Percentiles rank a stretch among this genome's conserved stretches.
Conservation (phyloP, 306 rosid genomes). For the Medicago arabica region DNA sequence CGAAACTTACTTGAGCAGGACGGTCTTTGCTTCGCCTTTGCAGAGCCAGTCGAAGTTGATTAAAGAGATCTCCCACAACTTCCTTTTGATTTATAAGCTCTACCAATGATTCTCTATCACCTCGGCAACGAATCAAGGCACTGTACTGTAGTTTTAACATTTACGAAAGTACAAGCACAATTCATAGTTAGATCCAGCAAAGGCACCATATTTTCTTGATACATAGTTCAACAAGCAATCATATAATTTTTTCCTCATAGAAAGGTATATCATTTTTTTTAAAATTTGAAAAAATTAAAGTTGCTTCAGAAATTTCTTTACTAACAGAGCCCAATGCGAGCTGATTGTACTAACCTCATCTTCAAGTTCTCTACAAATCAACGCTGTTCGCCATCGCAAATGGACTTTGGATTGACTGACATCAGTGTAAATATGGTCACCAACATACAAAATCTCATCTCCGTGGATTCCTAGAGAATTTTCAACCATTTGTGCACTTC, state of each 20-base stretch:
- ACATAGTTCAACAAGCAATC: slow-evolving; percentile 13
- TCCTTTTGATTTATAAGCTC: slow-evolving; percentile 97
- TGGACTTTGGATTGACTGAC: slow-evolving; percentile 97
- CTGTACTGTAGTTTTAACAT: slow-evolving; percentile 71
- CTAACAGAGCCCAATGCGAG: slow-evolving; percentile 20
- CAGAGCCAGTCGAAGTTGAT: slow-evolving; percentile 93
- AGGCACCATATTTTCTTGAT: slow-evolving; percentile 22
- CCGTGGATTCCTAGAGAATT: slow-evolving; percentile 84
- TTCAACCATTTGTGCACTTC: slow-evolving; percentile 97
- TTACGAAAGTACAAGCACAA: slow-evolving; percentile 36
- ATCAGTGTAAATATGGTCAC: slow-evolving; percentile 97
- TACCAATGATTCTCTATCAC: slow-evolving; percentile 70
- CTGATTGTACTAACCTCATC: slow-evolving; percentile 73
- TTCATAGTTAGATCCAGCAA: slow-evolving; percentile 39
- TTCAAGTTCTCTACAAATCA: slow-evolving; percentile 92
- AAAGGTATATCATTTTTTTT: neutral
- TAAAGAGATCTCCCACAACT: slow-evolving; percentile 88
- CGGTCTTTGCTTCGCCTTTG: slow-evolving; percentile 84
- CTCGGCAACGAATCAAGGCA: slow-evolving; percentile 73
- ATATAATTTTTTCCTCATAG: neutral
- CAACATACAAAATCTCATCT: slow-evolving; percentile 95
- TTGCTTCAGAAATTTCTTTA: slow-evolving; percentile 18
- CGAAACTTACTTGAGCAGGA: slow-evolving; percentile 92
- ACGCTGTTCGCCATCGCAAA: slow-evolving; percentile 95
- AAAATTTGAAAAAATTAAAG: slow-evolving; percentile 1